phyloP scores from a whole-genome alignment of 1,284 basidiomycete genomes.

The Puccinia hordei region DNA sequence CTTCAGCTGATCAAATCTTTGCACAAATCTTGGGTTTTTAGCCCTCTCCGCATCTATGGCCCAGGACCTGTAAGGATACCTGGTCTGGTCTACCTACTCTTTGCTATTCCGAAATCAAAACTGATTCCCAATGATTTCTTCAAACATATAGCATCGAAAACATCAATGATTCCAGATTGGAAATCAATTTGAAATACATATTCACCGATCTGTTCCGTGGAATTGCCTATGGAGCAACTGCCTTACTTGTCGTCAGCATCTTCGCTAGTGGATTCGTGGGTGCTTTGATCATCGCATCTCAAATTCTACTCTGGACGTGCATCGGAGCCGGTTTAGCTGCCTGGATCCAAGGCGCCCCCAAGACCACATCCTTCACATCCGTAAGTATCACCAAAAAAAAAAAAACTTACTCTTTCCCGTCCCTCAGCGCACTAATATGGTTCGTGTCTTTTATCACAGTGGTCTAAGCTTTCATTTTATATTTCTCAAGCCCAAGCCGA shows the following conservation, averaged over 20 bases:
- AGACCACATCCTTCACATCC: conserved; percentile 28
- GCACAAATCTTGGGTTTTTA: not conserved
- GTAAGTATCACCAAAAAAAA: not conserved
- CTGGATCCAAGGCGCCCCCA: conserved; percentile 38
- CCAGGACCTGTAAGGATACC: conserved; percentile 33
- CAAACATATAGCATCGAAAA: not conserved
- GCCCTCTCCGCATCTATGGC: conserved; percentile 43
- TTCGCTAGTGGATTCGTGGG: not conserved
- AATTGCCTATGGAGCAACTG: conserved; percentile 32
- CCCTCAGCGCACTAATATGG: not conserved
- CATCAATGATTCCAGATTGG: conserved; percentile 34
- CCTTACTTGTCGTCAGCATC: conserved; percentile 5
- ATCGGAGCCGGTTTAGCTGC: conserved; percentile 34
- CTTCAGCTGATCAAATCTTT: not conserved
- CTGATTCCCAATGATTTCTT: not conserved
- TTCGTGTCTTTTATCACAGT: conserved; percentile 6
- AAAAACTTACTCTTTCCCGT: not conserved
- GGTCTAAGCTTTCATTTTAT: conserved; percentile 43
- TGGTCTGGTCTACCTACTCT: not conserved
- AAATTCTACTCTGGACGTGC: conserved; percentile 3
- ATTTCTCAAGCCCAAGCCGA: conserved; percentile 38
- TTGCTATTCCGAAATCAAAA: too few relatives aligned
- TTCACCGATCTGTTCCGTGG: conserved; percentile 46
- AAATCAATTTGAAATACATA: conserved; percentile 31
- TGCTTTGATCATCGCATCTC: not conserved